Base-by-base conservation (phyloP, 2,329 filamentous ascomycete species). In the Amphichorda felina region DNA sequence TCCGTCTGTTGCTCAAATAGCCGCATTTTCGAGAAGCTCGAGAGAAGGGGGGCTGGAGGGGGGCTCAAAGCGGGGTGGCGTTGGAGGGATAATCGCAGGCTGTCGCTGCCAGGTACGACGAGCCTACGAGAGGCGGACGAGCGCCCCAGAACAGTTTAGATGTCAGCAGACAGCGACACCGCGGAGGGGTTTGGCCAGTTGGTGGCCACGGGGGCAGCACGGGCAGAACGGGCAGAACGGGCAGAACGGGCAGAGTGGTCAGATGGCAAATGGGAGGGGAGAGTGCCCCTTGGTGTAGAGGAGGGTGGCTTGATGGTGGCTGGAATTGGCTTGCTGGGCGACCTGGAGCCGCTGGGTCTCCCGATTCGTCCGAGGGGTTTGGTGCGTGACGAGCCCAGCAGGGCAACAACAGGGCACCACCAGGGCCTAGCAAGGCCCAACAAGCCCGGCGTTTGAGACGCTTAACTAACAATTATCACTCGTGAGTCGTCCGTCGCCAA, bases 341-440 rank as follows among this genome's bases (percentile, higher is more conserved):
- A 29, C 4, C 28, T 37, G 16, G 35, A 33, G 29, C 28, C 35
- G 35, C 29, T 25, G 14, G 17, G 17, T 32, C 30, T 37, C 17
- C 30, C 29, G 33, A 4, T 17, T 24, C n/a, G n/a, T n/a, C n/a
- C n/a, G n/a, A n/a, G n/a, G n/a, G n/a, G n/a, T n/a, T n/a, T n/a
- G n/a, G n/a, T n/a, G n/a, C n/a, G n/a, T n/a, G n/a, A n/a, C n/a
- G n/a, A n/a, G n/a, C n/a, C n/a, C n/a, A n/a, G n/a, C n/a, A n/a
- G n/a, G n/a, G n/a, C n/a, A n/a, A n/a, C n/a, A n/a, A n/a, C n/a
- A n/a, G n/a, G n/a, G n/a, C n/a, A n/a, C n/a, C n/a, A n/a, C n/a
- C n/a, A n/a, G n/a, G n/a, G n/a, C n/a, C n/a, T n/a, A n/a, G n/a
- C n/a, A n/a, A n/a, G n/a, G n/a, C n/a, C n/a, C n/a, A n/a, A n/a